Evolutionary conservation across 768 basidiomycete genomes (phyloP).

Genomic region (Fibroporia radiculosa): DNA sequence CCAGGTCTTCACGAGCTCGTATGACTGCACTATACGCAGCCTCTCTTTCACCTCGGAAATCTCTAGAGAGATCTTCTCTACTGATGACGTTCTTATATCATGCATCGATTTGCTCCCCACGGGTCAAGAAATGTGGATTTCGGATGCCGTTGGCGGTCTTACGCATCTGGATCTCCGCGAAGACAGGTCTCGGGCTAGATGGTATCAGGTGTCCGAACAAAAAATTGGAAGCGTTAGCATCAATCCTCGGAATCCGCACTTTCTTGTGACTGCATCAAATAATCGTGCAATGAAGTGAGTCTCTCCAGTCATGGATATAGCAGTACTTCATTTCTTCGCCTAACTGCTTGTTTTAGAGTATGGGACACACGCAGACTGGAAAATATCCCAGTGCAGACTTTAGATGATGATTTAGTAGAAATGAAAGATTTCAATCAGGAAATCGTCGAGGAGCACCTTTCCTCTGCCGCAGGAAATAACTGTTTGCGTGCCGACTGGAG

Average conservation of each 20-base stretch:
- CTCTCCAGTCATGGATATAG: not conserved
- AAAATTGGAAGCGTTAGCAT: conserved; percentile 79
- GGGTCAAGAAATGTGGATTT: conserved; percentile 81
- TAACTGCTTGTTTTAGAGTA: conserved; percentile 36
- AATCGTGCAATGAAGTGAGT: conserved; percentile 60
- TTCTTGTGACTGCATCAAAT: conserved; percentile 72
- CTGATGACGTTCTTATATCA: conserved; percentile 55
- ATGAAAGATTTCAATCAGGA: conserved; percentile 31
- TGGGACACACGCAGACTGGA: conserved; percentile 74
- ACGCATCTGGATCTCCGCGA: conserved; percentile 75
- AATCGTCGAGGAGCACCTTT: conserved; percentile 39
- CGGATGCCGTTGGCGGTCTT: conserved; percentile 61
- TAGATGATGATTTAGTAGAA: not conserved
- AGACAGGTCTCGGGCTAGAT: conserved; percentile 39
- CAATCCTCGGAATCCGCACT: conserved; percentile 61
- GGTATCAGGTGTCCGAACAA: conserved; percentile 59
- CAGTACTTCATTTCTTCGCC: not conserved
- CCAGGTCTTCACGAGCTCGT: conserved; percentile 75
- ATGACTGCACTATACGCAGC: conserved; percentile 70
- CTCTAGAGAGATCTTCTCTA: conserved; percentile 61
- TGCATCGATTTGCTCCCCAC: conserved; percentile 60
- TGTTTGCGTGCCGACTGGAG: conserved; percentile 55
- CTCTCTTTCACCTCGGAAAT: conserved; percentile 67
- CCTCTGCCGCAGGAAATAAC: conserved; percentile 45
- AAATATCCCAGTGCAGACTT: conserved; percentile 25